A percentile compares a stretch with the other conserved stretches of the same genome.
Conservation (phyloP, 768 basidiomycete genomes). For the Brasilioporus rufonigricans region DNA sequence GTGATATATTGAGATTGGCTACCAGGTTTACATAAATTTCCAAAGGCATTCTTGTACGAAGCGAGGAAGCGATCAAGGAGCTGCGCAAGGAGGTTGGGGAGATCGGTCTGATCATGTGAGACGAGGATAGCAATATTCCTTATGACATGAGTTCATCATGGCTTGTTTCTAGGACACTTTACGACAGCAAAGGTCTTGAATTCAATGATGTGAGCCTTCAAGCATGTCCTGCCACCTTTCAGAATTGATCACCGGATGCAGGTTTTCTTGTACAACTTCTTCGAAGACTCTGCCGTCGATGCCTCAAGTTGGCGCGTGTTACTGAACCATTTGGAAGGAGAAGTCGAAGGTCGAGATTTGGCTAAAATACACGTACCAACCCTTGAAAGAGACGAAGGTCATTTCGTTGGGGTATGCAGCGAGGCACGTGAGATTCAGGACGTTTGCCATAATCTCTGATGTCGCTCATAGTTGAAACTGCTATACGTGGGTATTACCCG, state of each 20-base stretch:
- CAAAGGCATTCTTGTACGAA: slow-evolving; percentile 67
- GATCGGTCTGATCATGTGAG: slow-evolving; percentile 59
- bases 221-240: neutral
- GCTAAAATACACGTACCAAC: slow-evolving; percentile 35
- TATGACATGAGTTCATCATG: neutral
- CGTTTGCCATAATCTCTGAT: neutral
- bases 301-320: slow-evolving; percentile 59
- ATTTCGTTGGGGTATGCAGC: slow-evolving; percentile 54
- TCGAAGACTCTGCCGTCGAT: slow-evolving; percentile 56
- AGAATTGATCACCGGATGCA: neutral
- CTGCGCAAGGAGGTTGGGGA: slow-evolving; percentile 54
- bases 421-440: slow-evolving; percentile 40
- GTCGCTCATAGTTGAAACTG: slow-evolving; percentile 49
- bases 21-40: neutral
- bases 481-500: too few species aligned
- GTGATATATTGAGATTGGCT: neutral
- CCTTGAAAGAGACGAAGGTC: slow-evolving; percentile 42
- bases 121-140: neutral
- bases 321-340: slow-evolving; percentile 38
- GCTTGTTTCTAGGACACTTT: slow-evolving; percentile 24
- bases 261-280: too few species aligned
- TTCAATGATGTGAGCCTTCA: too few species aligned
- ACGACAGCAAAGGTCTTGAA: slow-evolving; percentile 34
- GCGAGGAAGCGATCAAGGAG: slow-evolving; percentile 48
- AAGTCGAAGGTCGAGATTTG: slow-evolving; percentile 10